Evolutionary conservation across 108 stramenopile species (phyloP).

Genomic region (Pseudonitzschia multiseries): DNA sequence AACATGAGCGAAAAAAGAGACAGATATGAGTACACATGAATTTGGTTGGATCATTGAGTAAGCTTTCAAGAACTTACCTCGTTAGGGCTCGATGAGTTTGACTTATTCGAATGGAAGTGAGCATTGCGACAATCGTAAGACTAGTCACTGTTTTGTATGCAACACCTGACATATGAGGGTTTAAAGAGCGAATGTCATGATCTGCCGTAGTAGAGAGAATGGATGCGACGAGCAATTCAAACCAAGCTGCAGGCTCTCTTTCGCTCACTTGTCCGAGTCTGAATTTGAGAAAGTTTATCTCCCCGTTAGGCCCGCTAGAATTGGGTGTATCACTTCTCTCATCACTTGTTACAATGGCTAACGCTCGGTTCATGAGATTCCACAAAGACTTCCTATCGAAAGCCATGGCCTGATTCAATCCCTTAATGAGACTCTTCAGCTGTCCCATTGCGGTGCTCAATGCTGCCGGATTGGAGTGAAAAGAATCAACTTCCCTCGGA

Average conservation of each 20-base stretch:
- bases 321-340: slow-evolving; percentile 82
- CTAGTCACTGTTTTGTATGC: slow-evolving; percentile 88
- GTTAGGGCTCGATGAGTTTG: slow-evolving; percentile 85
- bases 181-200: slow-evolving; percentile 83
- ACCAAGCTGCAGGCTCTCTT: slow-evolving; percentile 86
- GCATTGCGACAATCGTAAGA: slow-evolving; percentile 88
- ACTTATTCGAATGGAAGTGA: slow-evolving; percentile 86
- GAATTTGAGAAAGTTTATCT: slow-evolving; percentile 83
- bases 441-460: slow-evolving; percentile 67
- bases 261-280: slow-evolving; percentile 89
- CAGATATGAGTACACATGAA: neutral
- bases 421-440: slow-evolving; percentile 73
- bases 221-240: slow-evolving; percentile 87
- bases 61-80: slow-evolving; percentile 42
- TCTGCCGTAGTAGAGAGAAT: slow-evolving; percentile 83
- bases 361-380: slow-evolving; percentile 85
- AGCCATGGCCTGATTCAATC: slow-evolving; percentile 84
- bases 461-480: slow-evolving; percentile 68
- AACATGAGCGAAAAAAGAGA: slow-evolving; percentile 25
- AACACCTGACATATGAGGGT: slow-evolving; percentile 82
- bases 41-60: neutral
- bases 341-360: slow-evolving; percentile 87
- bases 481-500: slow-evolving; percentile 68
- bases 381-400: slow-evolving; percentile 90
- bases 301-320: slow-evolving; percentile 54